Evolutionary conservation across 176 grass and related monocot species (phyloP), one percentile per base, ranked within the genome.

Genomic region (Lolium perenne): DNA sequence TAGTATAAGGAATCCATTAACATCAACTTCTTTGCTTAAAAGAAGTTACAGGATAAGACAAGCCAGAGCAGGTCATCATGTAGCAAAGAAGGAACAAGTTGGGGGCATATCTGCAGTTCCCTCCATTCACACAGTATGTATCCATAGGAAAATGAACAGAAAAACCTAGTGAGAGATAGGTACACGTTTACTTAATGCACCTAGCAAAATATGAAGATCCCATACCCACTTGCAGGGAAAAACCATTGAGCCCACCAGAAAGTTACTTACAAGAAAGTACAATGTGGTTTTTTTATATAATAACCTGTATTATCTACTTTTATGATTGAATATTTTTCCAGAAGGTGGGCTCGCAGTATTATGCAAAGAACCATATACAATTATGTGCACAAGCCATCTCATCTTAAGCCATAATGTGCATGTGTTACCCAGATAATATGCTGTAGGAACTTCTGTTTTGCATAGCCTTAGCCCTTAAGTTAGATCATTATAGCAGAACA

Each of bases 61-160:
- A 86, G 15, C 17, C 60, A 81, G 20, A 81, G 78, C 54, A 82
- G 63, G 23, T 41, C 63, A 82, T 82, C 49, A 82, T 86, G 10
- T 20, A 49, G 35, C n/a, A 77, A 23, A 56, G 54, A 85, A 75
- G 22, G n/a, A 86, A 35, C 1, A 68, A 80, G 45, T 64, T 80
- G 55, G 83, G 41, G 12, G 66, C 25, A 18, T 63, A 35, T 55
- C 54, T 26, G 21, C 64, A 40, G 25, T 77, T 61, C 61, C 77
- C 69, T 81, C 70, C 60, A 51, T 82, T 86, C 77, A 85, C 83
- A 81, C 49, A 68, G 47, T 76, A 66, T 76, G 55, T 14, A 56
- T 64, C n/a, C 74, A 29, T 17, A 51, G 13, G 15, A 49, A 88
- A 32, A 78, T 47, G 17, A 29, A 64, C 6, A n/a, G 20, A n/a